These are phyloP conservation scores for Priceomyces melissophilus DNA, from an alignment of 805 yeast species.

Conservation along the genomic window DNA sequence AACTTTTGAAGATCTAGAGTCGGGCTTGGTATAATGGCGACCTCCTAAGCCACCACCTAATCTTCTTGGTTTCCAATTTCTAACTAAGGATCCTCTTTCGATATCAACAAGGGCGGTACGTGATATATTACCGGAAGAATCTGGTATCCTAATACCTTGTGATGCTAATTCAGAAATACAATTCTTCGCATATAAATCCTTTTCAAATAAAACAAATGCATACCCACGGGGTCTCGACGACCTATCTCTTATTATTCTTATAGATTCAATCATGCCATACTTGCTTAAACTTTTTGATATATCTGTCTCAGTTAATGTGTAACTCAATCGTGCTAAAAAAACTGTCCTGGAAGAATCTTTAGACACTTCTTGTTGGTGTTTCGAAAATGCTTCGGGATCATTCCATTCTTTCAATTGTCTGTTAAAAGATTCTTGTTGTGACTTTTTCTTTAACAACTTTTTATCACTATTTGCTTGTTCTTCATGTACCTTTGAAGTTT, in stretches of 20 bases:
- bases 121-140: slow-evolving; percentile 36
- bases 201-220: slow-evolving; percentile 72
- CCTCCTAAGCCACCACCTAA: slow-evolving; percentile 96
- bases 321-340: slow-evolving; percentile 72
- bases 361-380: slow-evolving; percentile 25
- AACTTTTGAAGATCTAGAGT: slow-evolving; percentile 15
- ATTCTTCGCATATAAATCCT: slow-evolving; percentile 53
- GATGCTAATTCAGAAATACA: slow-evolving; percentile 60
- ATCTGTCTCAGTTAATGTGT: slow-evolving; percentile 62
- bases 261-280: slow-evolving; percentile 68
- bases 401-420: slow-evolving; percentile 33
- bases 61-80: slow-evolving; percentile 69
- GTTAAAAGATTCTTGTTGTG: slow-evolving; percentile 11
- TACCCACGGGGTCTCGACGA: slow-evolving; percentile 68
- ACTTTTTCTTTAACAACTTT: slow-evolving; percentile 7
- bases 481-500: neutral
- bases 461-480: neutral
- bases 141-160: slow-evolving; percentile 32
- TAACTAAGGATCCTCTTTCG: slow-evolving; percentile 63
- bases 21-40: slow-evolving; percentile 51
- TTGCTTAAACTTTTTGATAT: slow-evolving; percentile 56
- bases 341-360: slow-evolving; percentile 75
- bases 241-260: slow-evolving; percentile 34
- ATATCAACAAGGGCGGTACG: slow-evolving; percentile 64
- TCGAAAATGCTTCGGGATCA: slow-evolving; percentile 24